Evolutionary conservation across 192 early-diverging fungal species (phyloP), one percentile per base, ranked within the genome.

Genomic region (Coemansia guatemalensis): DNA sequence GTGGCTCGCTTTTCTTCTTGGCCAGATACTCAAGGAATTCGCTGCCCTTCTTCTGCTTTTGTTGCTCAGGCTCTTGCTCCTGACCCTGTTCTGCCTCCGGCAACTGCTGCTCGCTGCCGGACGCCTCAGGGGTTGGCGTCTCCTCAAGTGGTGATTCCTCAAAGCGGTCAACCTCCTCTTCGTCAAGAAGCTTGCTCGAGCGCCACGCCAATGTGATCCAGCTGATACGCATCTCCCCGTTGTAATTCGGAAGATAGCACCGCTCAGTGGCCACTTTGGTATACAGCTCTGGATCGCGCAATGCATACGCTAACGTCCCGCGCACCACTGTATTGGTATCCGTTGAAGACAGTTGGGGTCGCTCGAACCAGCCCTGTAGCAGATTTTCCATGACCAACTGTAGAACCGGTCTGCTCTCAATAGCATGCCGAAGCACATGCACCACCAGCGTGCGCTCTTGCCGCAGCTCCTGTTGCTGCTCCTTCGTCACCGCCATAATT

Each of bases 351-450:
- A 83, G 76, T 30, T 91, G 87, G 8, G 90, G 88, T 48, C 83
- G 80, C 44, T 86, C 83, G 22, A 95, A 87, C 88, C 89, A 94
- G 22, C 74, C 82, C 22, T 74, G 84, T 5, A 96, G 86, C 65
- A 95, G 88, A 33, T 85, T 71, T 58, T 90, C 88, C 86, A 98
- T 91, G 6, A 84, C 73, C 41, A 68, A 60, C 60, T 80, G 74
- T 54, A 96, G 69, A 2, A 90, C 82, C 2, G 69, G 69, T 18
- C 73, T 59, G 60, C 88, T 84, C 71, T 98, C 96, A 60, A 96
- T 83, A 14, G 91, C 85, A 65, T 98, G 93, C 3, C 95, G 86
- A 54, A 98, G 64, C n/a, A 98, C 91, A 66, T 96, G 90, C 20
- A 91, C 75, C 9, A 90, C 83, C 48, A 96, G 84, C 33, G 87